Evolutionary conservation across 2,329 filamentous ascomycete species (phyloP).

Genomic region (Emmonsiellopsis sp.): DNA sequence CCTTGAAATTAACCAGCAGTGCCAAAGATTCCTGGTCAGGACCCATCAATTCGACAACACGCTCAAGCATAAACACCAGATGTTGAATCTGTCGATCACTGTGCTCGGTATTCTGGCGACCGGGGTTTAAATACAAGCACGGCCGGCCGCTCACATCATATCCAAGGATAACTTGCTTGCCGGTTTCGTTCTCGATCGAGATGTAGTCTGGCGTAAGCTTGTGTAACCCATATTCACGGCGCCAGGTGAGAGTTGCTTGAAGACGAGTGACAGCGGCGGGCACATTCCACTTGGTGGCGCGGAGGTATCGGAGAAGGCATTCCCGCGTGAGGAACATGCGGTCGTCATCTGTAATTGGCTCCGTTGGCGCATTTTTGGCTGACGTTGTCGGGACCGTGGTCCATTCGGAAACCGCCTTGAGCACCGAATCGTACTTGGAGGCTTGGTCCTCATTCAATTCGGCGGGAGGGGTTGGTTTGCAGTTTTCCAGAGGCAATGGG

Average conservation of each 20-base stretch:
- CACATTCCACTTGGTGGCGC: constrained; percentile 84
- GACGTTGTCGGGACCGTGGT: constrained; percentile 57
- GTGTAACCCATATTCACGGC: constrained; percentile 78
- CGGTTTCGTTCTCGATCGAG: constrained; percentile 87
- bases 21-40: constrained; percentile 78
- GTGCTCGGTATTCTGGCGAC: constrained; percentile 82
- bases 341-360: constrained; percentile 68
- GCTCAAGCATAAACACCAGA: constrained; percentile 91
- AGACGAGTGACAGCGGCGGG: constrained; percentile 70
- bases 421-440: constrained; percentile 69
- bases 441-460: constrained; percentile 67
- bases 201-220: constrained; percentile 73
- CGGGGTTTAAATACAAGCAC: constrained; percentile 83
- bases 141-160: constrained; percentile 80
- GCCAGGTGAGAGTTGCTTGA: constrained; percentile 73
- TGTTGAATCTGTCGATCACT: constrained; percentile 85
- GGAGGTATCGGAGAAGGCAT: constrained; percentile 84
- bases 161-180: constrained; percentile 84
- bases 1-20: constrained; percentile 85
- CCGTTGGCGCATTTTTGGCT: constrained; percentile 47
- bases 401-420: constrained; percentile 63
- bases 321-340: constrained; percentile 86
- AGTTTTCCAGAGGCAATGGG: constrained; percentile 46
- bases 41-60: constrained; percentile 77
- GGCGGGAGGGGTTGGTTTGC: constrained; percentile 48